Evolutionary conservation across 768 basidiomycete genomes (phyloP).

Genomic region (Boletus edulis): DNA sequence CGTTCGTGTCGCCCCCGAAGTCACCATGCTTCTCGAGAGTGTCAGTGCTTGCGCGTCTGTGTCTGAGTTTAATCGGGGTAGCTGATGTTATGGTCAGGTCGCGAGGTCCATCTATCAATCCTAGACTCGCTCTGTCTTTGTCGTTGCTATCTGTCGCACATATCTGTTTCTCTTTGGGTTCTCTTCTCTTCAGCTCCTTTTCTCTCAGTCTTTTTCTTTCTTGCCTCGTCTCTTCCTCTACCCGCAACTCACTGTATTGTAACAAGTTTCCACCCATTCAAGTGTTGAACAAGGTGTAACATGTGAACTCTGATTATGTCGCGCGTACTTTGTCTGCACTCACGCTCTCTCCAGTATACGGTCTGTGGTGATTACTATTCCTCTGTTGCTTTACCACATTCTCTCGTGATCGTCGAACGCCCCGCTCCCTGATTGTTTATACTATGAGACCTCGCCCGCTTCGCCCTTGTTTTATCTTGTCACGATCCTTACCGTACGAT

Average conservation of each 20-base stretch:
- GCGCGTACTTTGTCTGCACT: slow-evolving; percentile 17
- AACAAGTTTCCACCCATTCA: slow-evolving; percentile 54
- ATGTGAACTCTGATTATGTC: slow-evolving; percentile 45
- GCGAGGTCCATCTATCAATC: slow-evolving; percentile 75
- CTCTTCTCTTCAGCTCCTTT: slow-evolving; percentile 25
- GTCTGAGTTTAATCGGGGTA: neutral
- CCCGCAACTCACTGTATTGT: slow-evolving; percentile 80
- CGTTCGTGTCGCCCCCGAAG: slow-evolving; percentile 81
- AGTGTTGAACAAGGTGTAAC: slow-evolving; percentile 58
- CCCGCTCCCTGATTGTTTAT: slow-evolving; percentile 16
- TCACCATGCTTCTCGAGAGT: slow-evolving; percentile 80
- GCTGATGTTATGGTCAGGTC: slow-evolving; percentile 45
- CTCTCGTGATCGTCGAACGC: slow-evolving; percentile 9
- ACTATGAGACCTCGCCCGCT: slow-evolving; percentile 7
- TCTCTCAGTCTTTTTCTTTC: slow-evolving; percentile 3
- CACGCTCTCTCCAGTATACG: slow-evolving; percentile 12
- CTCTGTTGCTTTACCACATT: slow-evolving; percentile 12
- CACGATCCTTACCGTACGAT: slow-evolving; percentile 29
- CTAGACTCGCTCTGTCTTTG: slow-evolving; percentile 60
- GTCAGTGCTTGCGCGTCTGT: slow-evolving; percentile 42
- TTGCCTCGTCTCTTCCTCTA: slow-evolving; percentile 27
- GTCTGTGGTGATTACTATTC: slow-evolving; percentile 13
- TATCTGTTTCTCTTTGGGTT: slow-evolving; percentile 70
- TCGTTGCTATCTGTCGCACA: slow-evolving; percentile 79
- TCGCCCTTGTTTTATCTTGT: slow-evolving; percentile 22